These are phyloP conservation scores for Fistulinella cinereoalba DNA, from an alignment of 1,284 basidiomycete species.

Conservation along the genomic window DNA sequence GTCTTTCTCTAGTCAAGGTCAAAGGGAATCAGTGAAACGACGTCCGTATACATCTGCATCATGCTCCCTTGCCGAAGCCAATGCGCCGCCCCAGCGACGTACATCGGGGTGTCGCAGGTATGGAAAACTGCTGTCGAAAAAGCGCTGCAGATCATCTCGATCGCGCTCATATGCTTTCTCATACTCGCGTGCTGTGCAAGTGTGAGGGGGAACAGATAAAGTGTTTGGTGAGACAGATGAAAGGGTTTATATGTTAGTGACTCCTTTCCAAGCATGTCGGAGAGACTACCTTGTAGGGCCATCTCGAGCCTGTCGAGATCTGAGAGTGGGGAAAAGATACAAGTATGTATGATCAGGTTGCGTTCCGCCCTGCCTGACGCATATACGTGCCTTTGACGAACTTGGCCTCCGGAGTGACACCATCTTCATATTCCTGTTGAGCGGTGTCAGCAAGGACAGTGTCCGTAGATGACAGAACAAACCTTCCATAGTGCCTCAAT, in stretches of 20 bases:
- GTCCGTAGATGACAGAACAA: constrained; percentile 19
- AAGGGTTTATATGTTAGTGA: too few relatives aligned
- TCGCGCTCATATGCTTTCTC: constrained; percentile 50
- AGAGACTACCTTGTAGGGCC: constrained; percentile 69
- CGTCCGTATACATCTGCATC: background rate
- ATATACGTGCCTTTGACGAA: constrained; percentile 81
- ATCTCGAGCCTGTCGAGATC: constrained; percentile 94
- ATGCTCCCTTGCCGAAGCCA: constrained; percentile 43
- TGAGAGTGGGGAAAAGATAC: constrained; percentile 28
- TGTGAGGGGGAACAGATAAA: background rate
- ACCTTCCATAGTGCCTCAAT: constrained; percentile 84
- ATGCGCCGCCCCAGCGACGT: constrained; percentile 66
- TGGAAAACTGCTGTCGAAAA: constrained; percentile 75
- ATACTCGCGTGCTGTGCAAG: constrained; percentile 62
- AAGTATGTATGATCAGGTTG: too few relatives aligned
- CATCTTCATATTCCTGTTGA: constrained; percentile 85
- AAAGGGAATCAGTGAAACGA: too few relatives aligned
- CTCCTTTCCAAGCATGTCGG: too few relatives aligned
- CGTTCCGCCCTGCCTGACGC: too few relatives aligned
- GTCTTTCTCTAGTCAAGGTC: too few relatives aligned
- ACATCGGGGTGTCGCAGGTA: constrained; percentile 76
- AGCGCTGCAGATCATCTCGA: constrained; percentile 54
- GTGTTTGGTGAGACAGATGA: background rate
- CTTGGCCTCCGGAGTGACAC: constrained; percentile 76
- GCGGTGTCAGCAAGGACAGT: background rate